Percentiles rank a stretch among this genome's conserved stretches.
Evolutionary conservation across 192 early-diverging fungal species (phyloP).

Genomic region (Podila clonocystis): DNA sequence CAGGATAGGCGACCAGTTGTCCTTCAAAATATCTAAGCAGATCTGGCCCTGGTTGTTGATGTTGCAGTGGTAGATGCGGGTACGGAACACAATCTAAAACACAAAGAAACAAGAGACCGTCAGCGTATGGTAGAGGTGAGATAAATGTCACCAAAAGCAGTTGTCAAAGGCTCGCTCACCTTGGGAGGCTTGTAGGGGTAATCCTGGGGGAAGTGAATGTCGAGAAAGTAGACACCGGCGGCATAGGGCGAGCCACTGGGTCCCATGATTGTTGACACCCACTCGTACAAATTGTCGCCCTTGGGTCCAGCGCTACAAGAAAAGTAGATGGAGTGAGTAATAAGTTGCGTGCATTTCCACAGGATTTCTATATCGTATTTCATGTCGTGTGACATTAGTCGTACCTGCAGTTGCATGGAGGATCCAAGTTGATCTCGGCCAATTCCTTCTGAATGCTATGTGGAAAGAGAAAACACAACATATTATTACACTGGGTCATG

Average conservation of each 20-base stretch:
- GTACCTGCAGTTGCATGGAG: constrained; percentile 91
- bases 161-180: constrained; percentile 42
- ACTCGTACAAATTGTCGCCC: constrained; percentile 96
- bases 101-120: background rate
- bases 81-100: constrained; percentile 83
- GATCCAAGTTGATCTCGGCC: constrained; percentile 95
- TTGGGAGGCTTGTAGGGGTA: constrained; percentile 98
- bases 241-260: constrained; percentile 91
- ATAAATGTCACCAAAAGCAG: background rate
- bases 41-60: constrained; percentile 92
- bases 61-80: constrained; percentile 98
- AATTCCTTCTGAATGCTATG: constrained; percentile 95
- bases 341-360: background rate
- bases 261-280: constrained; percentile 94
- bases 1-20: constrained; percentile 96
- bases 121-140: background rate
- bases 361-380: background rate
- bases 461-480: constrained; percentile 4
- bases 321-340: background rate
- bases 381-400: background rate
- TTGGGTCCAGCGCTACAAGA: constrained; percentile 88
- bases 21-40: constrained; percentile 96
- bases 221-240: constrained; percentile 92
- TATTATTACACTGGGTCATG: background rate
- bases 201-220: constrained; percentile 91